Evolutionary conservation across 768 basidiomycete genomes (phyloP).

Genomic region (Peribolospora kevripleyi): DNA sequence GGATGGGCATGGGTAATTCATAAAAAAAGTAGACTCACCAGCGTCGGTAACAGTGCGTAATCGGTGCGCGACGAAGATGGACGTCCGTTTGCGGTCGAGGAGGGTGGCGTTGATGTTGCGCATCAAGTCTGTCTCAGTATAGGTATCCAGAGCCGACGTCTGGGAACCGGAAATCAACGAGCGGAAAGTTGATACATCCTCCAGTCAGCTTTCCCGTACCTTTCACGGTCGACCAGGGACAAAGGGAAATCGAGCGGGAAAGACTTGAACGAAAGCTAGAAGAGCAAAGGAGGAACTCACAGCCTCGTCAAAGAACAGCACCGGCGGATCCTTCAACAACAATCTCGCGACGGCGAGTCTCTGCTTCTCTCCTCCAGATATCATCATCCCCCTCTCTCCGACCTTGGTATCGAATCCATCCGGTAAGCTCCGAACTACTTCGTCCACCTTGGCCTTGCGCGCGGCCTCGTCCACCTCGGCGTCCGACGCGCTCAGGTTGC

Average conservation of each 20-base stretch:
- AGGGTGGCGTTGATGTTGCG: conserved; percentile 64
- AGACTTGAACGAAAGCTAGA: not conserved
- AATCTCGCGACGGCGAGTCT: conserved; percentile 79
- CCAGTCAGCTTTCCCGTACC: not conserved
- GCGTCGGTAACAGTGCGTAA: conserved; percentile 56
- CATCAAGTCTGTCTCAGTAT: conserved; percentile 88
- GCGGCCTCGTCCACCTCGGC: conserved; percentile 70
- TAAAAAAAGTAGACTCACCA: conserved; percentile 26
- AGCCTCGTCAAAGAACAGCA: conserved; percentile 95
- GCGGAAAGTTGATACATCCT: not conserved
- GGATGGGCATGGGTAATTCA: not conserved
- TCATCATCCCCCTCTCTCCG: conserved; percentile 91
- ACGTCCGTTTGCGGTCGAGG: conserved; percentile 55
- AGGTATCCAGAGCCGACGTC: conserved; percentile 89
- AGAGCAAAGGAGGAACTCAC: conserved; percentile 26
- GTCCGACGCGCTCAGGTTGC: conserved; percentile 60
- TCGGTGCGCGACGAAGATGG: conserved; percentile 80
- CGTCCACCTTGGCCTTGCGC: conserved; percentile 62
- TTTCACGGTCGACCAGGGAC: not conserved
- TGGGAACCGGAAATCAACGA: conserved; percentile 16
- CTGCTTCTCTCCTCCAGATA: conserved; percentile 97
- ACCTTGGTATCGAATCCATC: conserved; percentile 76
- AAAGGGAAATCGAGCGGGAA: not conserved
- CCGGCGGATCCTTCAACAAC: conserved; percentile 77
- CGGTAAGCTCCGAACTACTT: conserved; percentile 52